Percentiles rank a stretch among this genome's conserved stretches.
Conservation (phyloP, 1,284 basidiomycete genomes). For the Inonotus obliquus region DNA sequence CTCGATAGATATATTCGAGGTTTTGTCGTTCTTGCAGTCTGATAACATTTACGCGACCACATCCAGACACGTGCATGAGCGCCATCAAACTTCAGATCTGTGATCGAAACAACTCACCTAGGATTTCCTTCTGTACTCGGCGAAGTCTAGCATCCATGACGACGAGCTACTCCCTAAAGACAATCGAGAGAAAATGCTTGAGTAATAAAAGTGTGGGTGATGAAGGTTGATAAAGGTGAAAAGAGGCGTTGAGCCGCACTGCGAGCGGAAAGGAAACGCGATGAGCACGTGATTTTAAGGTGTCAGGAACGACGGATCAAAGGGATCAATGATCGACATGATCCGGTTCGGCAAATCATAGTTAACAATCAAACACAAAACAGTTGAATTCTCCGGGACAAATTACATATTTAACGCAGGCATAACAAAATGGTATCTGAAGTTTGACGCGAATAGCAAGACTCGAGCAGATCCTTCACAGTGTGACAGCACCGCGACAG, state of each 20-base stretch:
- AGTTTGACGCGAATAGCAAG: no score
- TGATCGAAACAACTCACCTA: constrained; percentile 45
- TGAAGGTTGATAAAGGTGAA: neutral
- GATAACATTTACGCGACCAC: neutral
- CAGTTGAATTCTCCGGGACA: no score
- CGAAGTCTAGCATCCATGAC: constrained; percentile 82
- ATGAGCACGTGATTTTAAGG: neutral
- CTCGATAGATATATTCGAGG: constrained; percentile 79
- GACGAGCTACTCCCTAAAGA: neutral
- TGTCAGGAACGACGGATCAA: neutral
- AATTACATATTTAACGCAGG: no score
- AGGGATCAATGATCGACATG: no score
- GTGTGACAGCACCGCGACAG: no score
- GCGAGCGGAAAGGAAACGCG: neutral
- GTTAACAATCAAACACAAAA: no score
- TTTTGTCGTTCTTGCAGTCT: constrained; percentile 95
- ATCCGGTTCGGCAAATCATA: no score
- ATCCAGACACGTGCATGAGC: constrained; percentile 7
- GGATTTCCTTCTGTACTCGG: constrained; percentile 89
- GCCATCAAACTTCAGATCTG: neutral
- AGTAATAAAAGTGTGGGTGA: neutral
- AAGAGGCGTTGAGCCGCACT: neutral
- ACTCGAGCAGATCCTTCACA: no score
- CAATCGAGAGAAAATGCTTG: neutral
- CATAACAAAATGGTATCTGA: no score